Conservation (phyloP, 129 eudicot species). For the Escallonia herrerae region DNA sequence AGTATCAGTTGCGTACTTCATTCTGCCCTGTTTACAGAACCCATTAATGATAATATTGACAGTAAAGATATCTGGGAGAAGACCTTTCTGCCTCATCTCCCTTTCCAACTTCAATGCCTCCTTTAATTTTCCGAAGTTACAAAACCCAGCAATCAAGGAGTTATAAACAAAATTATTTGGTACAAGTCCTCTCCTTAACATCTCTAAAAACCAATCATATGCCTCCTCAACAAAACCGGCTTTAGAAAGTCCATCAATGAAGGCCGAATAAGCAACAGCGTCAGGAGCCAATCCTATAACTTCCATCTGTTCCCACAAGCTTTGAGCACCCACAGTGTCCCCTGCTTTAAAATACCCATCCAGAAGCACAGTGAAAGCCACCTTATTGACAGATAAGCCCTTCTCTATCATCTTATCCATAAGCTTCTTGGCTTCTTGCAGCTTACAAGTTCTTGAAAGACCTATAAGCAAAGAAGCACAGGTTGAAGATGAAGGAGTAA, state of each 20-base stretch:
- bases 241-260: slow-evolving; percentile 66
- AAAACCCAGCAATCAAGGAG: slow-evolving; percentile 71
- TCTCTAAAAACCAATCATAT: slow-evolving; percentile 38
- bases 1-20: slow-evolving; percentile 61
- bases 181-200: slow-evolving; percentile 58
- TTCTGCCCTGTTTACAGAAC: slow-evolving; percentile 76
- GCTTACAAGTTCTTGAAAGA: slow-evolving; percentile 54
- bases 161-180: slow-evolving; percentile 82
- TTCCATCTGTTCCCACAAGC: slow-evolving; percentile 64
- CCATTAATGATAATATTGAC: slow-evolving; percentile 70
- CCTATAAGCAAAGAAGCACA: slow-evolving; percentile 70
- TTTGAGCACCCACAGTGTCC: slow-evolving; percentile 63
- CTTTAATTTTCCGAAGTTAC: slow-evolving; percentile 36
- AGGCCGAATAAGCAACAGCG: slow-evolving; percentile 77
- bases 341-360: slow-evolving; percentile 67
- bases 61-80: slow-evolving; percentile 66
- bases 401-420: slow-evolving; percentile 54
- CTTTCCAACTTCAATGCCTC: slow-evolving; percentile 67
- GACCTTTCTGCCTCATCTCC: slow-evolving; percentile 70
- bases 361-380: slow-evolving; percentile 66
- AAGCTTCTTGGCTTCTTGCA: slow-evolving; percentile 61
- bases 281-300: slow-evolving; percentile 55
- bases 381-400: slow-evolving; percentile 56
- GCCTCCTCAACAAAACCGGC: slow-evolving; percentile 67
- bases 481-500: slow-evolving; percentile 60